These are phyloP conservation scores for Xylariaceae sp. DNA, from an alignment of 2,329 filamentous ascomycete species.

Conservation along the genomic window DNA sequence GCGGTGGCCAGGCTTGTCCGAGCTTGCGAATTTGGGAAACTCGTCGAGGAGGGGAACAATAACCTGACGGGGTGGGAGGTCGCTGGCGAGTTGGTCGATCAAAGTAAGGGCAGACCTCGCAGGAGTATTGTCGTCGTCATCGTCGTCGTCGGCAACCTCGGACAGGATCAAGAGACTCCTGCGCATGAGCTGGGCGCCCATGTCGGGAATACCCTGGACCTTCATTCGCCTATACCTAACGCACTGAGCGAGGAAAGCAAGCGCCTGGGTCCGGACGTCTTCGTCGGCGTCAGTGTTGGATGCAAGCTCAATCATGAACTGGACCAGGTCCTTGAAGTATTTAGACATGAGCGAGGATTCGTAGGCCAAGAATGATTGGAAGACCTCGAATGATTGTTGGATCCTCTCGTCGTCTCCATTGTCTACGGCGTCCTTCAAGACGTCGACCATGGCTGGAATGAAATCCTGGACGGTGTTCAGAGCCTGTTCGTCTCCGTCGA, in stretches of 20 bases:
- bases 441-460: conserved; percentile 82
- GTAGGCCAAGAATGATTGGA: conserved; percentile 90
- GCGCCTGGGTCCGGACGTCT: conserved; percentile 81
- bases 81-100: conserved; percentile 82
- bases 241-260: conserved; percentile 90
- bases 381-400: conserved; percentile 90
- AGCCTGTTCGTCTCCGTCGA: conserved; percentile 74
- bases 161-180: conserved; percentile 87
- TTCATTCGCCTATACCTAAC: conserved; percentile 93
- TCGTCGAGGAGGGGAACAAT: conserved; percentile 87
- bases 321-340: conserved; percentile 84
- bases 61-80: conserved; percentile 88
- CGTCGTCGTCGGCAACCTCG: conserved; percentile 74
- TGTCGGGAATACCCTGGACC: conserved; percentile 79
- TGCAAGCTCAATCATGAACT: conserved; percentile 89
- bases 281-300: conserved; percentile 74
- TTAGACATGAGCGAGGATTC: conserved; percentile 77
- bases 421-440: conserved; percentile 80
- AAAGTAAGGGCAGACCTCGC: conserved; percentile 80
- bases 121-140: conserved; percentile 83
- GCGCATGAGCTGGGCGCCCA: conserved; percentile 81
- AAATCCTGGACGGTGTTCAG: conserved; percentile 73
- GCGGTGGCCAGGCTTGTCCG: conserved; percentile 70
- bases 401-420: conserved; percentile 79
- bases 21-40: conserved; percentile 75